Evolutionary conservation across 345 rosid genomes (phyloP), one percentile per base, ranked within the genome.

Genomic region (Hevea brasiliensis): DNA sequence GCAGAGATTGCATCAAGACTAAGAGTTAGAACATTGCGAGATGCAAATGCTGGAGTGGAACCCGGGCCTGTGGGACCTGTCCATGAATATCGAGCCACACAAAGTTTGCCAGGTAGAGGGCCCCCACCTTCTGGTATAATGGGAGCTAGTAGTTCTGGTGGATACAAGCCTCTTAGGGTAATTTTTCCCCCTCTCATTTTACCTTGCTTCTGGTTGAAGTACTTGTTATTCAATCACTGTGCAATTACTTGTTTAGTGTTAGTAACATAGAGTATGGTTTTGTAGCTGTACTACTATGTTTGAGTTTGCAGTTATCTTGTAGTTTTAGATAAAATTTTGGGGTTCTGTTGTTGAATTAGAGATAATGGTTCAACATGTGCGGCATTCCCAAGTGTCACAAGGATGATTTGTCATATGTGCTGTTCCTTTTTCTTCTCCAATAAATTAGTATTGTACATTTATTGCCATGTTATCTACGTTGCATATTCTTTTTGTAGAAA

Each of bases 21-120:
- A 57, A 79, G 86, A 74, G 81, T 23, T n/a, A 88, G 89, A 80
- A 84, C 87, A 56, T 68, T 86, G 71, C 77, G 85, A 55, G 92
- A 86, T 77, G 78, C 73, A 45, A 82, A 78, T 77, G 71, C 70
- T 61, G 84, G 81, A 72, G 76, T 44, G 11, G 84, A 80, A 73
- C 76, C 84, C 71, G 72, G 71, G 76, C 56, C 81, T 64, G 41
- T 61, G 66, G 84, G 79, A 55, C 79, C 83, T 74, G 74, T 61
- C 32, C 80, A 41, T 32, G 79, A 82, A 74, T 73, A 78, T 37
- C 81, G 76, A 8, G 65, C 75, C 40, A 74, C 77, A 55, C 77
- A 83, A 72, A 76, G 75, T 69, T 48, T 84, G 60, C 75, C 68
- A 8, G 79, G 79, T 58, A 68, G 83, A 76, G 70, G 80, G 66